Evolutionary conservation across 1,139 yeast genomes (phyloP), one percentile per base, ranked within the genome.

Genomic region (Sporopachydermia cereana): DNA sequence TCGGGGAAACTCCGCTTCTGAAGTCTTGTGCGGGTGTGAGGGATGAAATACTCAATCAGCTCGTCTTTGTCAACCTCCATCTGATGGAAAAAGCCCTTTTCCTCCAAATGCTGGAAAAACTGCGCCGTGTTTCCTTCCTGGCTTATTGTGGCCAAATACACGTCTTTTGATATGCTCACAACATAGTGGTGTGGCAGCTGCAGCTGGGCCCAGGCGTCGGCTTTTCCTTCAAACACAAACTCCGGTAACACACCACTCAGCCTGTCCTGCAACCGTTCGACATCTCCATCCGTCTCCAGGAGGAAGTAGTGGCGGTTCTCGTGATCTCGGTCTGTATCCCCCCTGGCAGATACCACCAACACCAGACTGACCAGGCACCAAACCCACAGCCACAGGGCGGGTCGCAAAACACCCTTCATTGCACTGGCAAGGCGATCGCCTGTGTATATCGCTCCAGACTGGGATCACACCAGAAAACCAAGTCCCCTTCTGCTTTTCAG

Each of bases 21-120:
- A 9, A 34, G 5, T 21, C 39, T 5, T 5, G 12, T 5, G 22
- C 22, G 18, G 5, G 5, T 5, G 9, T 7, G 9, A 9, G 39
- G 12, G 5, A 9, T 16, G 18, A 21, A 12, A 9, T 16, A 20
- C 9, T 12, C 22, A n/a, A n/a, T 21, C 17, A 34, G 17, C n/a
- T 34, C 39, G 17, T 34, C 39, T 34, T 34, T 34, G 39, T 34
- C 20, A n/a, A 34, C 17, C 9, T 34, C 39, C 9, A 12, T 12
- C 17, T 34, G 9, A n/a, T 34, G 39, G n/a, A n/a, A n/a, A n/a
- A n/a, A n/a, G n/a, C n/a, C n/a, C n/a, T n/a, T n/a, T n/a, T n/a
- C 17, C 9, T 34, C 39, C 9, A 12, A 34, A 12, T 34, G 9
- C 12, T 34, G 39, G 22, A 34, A 12, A 20, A 34, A 34, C 5